phyloP scores from a whole-genome alignment of 495 filamentous ascomycete species.

The Annulohypoxylon stygium region DNA sequence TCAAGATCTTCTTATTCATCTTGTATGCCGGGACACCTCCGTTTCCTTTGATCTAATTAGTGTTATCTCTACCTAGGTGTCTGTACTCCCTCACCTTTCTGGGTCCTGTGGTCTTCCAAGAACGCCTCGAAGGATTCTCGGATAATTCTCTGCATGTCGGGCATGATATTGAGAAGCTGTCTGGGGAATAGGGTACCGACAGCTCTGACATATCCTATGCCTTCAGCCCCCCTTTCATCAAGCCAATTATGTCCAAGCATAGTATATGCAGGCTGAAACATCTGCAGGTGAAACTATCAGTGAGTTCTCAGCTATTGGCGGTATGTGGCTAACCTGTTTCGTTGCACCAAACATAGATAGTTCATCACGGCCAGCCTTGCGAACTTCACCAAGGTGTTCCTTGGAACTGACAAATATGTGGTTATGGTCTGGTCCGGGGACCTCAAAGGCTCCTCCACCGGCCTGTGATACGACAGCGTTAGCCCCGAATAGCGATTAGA shows the following conservation, averaged over 20 bases:
- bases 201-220: slow-evolving; percentile 1
- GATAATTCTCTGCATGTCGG: not conserved
- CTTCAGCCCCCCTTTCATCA: slow-evolving; percentile 6
- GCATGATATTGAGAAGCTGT: slow-evolving; percentile 1
- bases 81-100: not conserved
- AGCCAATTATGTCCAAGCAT: slow-evolving; percentile 4
- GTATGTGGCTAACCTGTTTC: not conserved
- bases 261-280: slow-evolving; percentile 10
- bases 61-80: not conserved
- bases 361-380: slow-evolving; percentile 4
- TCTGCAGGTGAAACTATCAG: not conserved
- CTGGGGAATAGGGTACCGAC: slow-evolving; percentile 1
- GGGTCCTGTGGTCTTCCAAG: not conserved
- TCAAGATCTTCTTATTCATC: slow-evolving; percentile 3
- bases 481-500: not conserved
- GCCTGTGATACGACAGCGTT: not conserved
- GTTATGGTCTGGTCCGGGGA: slow-evolving; percentile 1
- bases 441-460: not conserved
- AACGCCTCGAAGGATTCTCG: slow-evolving; percentile 2
- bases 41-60: not conserved
- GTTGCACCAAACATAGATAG: slow-evolving; percentile 9
- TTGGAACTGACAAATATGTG: slow-evolving; percentile 3
- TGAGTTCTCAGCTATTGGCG: not conserved
- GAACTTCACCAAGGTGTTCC: not conserved
- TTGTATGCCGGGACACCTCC: not conserved